Evolutionary conservation across 2,329 filamentous ascomycete species (phyloP).

Genomic region (Niveomyces coronatus): DNA sequence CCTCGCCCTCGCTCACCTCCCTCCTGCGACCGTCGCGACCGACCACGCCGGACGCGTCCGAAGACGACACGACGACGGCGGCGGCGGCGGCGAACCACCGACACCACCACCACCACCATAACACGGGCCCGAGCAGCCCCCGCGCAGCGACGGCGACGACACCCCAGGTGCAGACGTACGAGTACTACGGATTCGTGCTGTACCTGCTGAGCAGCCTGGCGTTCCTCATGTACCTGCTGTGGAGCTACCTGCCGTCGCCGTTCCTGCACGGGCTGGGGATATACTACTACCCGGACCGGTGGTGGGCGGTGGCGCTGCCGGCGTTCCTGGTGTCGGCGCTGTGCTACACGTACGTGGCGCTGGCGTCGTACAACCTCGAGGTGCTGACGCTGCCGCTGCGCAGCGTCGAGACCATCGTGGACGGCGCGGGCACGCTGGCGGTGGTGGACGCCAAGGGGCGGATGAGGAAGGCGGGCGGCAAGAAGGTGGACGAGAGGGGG

Average conservation of each 20-base stretch:
- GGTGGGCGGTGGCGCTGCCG: constrained; percentile 93
- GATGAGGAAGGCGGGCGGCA: constrained; percentile 28
- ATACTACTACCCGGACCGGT: constrained; percentile 92
- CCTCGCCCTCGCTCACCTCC: constrained; percentile 85
- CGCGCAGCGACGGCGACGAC: no score
- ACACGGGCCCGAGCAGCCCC: no score
- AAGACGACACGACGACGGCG: constrained; percentile 59
- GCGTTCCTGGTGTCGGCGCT: constrained; percentile 81
- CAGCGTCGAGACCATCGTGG: constrained; percentile 81
- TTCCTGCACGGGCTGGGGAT: constrained; percentile 90
- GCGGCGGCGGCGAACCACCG: no score
- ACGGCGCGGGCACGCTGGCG: constrained; percentile 79
- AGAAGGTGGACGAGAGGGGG: constrained; percentile 26
- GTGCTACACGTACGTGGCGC: constrained; percentile 87
- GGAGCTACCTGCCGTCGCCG: constrained; percentile 86
- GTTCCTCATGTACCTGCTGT: constrained; percentile 64
- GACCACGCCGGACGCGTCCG: constrained; percentile 84
- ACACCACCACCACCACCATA: no score
- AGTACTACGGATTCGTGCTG: constrained; percentile 97
- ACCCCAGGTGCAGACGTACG: constrained; percentile 95
- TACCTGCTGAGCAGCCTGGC: constrained; percentile 80
- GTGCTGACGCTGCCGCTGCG: constrained; percentile 73
- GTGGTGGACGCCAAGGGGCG: constrained; percentile 63
- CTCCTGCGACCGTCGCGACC: constrained; percentile 84
- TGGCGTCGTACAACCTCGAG: constrained; percentile 83